Conservation (phyloP, 148 eudicot species). For the Vaccinium vitisidaea region DNA sequence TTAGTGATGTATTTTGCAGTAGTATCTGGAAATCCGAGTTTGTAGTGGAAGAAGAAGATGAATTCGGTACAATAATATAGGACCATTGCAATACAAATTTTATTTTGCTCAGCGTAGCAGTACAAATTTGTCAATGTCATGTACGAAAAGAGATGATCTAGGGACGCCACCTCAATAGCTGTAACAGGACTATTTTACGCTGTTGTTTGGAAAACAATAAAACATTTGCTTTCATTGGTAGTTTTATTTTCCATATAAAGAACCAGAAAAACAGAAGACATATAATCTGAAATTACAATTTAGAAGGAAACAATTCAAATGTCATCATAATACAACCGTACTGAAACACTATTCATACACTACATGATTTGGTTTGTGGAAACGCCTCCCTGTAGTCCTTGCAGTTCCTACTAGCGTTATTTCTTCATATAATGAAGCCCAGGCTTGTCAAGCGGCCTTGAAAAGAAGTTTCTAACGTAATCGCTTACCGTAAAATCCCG, state of each 20-base stretch:
- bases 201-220: background rate
- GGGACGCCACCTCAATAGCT: background rate
- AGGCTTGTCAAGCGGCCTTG: background rate
- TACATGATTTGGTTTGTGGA: background rate
- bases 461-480: background rate
- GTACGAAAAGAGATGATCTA: background rate
- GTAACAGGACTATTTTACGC: background rate
- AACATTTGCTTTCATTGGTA: background rate
- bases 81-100: no score
- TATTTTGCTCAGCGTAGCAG: no score
- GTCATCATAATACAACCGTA: background rate
- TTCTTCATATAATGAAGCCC: background rate
- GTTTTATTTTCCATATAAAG: background rate
- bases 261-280: background rate
- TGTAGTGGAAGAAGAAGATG: no score
- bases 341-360: background rate
- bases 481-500: slow-evolving; percentile 16
- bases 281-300: background rate
- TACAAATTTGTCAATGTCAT: background rate
- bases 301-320: background rate
- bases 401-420: background rate
- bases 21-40: no score
- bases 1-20: no score
- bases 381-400: background rate
- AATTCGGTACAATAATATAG: no score